Base-by-base conservation (phyloP, 1,284 basidiomycete genomes). In the Apiotrichum veenhuisii region DNA sequence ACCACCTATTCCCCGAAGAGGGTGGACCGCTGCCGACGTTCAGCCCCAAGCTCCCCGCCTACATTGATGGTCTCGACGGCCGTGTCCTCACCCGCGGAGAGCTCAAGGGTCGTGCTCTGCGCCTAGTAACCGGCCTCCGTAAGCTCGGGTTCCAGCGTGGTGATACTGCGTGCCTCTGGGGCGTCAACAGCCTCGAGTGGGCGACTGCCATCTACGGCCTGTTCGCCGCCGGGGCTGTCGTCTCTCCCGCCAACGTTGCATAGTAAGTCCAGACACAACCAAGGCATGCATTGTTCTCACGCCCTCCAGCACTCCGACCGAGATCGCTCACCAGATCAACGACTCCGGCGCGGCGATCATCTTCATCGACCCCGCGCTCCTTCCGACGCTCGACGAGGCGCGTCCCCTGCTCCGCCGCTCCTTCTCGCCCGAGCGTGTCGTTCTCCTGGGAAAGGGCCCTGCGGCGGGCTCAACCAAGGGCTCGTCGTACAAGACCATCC, bases 61-160 rank as follows among this genome's bases (percentile, higher is more conserved):
- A 84, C 70, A 80, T 89, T 53, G 88, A 91, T 64, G 85, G 85
- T 0, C 72, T 77, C 2, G 82, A 85, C 0, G 86, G 83, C 0
- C 75, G 80, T 0, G 78, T 79, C 1, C 64, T 91, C 26, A 81
- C 85, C 0, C 82, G 88, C n/a, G 81, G 68, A 0, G 80, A 83
- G 33, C 72, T 87, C 23, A 81, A 80, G 26, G 71, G 80, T 20
- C 74, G 84, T n/a, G 80, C 86, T 0, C 76, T 87, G 11, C 77
- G 81, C 2, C 76, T 88, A 20, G 85, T 74, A 0, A 78, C 80
- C 62, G 85, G 84, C 0, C 68, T 87, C n/a, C 78, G 58, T 34
- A 30, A 34, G 18, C 47, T 65, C 22, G 67, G 68, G 2, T 41
- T 73, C 5, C 54, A 64, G 44, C 58, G 62, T 23, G 72, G 72